Conservation (phyloP, 306 rosid genomes). For the Castanospermum australe region DNA sequence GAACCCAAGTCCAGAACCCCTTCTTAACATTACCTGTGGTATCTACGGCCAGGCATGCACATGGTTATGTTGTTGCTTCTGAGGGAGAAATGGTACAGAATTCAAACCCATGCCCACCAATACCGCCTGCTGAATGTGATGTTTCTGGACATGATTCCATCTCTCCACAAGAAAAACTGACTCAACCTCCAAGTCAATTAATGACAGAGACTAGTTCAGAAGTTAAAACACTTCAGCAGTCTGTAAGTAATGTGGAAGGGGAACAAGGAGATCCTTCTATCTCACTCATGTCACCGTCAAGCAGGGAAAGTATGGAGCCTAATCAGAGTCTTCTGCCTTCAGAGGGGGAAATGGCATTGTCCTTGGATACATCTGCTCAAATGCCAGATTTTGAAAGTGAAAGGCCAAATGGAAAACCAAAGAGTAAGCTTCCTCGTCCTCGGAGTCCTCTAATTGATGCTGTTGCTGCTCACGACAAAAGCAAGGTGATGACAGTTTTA, state of each 20-base stretch:
- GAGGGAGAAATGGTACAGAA: conserved; percentile 44
- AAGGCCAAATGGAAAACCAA: conserved; percentile 52
- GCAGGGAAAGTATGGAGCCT: conserved; percentile 43
- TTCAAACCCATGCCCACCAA: conserved; percentile 32
- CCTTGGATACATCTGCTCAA: conserved; percentile 38
- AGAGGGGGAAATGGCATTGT: conserved; percentile 50
- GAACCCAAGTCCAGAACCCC: conserved; percentile 52
- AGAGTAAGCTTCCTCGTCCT: conserved; percentile 81
- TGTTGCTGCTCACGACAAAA: conserved; percentile 91
- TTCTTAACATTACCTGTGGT: conserved; percentile 40
- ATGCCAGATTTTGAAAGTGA: conserved; percentile 53
- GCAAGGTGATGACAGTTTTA: conserved; percentile 64
- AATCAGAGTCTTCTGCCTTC: conserved; percentile 34
- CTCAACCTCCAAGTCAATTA: conserved; percentile 40
- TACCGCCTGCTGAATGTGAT: conserved; percentile 33
- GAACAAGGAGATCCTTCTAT: conserved; percentile 33
- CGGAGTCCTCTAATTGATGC: conserved; percentile 94
- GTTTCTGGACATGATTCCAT: conserved; percentile 35
- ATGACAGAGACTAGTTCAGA: conserved; percentile 41
- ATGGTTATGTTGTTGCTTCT: conserved; percentile 28
- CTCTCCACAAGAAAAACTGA: conserved; percentile 21
- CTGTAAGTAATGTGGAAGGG: conserved; percentile 43
- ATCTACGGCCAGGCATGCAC: conserved; percentile 38
- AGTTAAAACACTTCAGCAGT: conserved; percentile 31
- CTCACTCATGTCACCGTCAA: conserved; percentile 34